Base-by-base conservation (phyloP, 2,329 filamentous ascomycete genomes). In the Myriosclerotinia scirpicola region DNA sequence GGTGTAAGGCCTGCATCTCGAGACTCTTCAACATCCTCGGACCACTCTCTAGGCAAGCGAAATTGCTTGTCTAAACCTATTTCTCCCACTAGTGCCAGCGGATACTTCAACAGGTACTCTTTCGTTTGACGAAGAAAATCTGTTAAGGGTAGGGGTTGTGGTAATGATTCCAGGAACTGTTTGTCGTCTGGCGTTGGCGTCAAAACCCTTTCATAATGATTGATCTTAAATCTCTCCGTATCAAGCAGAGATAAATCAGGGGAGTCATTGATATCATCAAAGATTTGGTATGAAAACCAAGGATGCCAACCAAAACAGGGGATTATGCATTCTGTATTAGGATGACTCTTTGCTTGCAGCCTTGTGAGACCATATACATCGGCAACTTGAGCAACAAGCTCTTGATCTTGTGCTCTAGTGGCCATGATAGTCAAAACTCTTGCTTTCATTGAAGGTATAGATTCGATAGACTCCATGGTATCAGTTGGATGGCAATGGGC, bases 221-320 rank as follows among this genome's bases (percentile, higher is more conserved):
- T 72, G 68, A 79, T 83, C 84, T 72, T 83, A 69, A 75, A 74
- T 40, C 71, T 65, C 42, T 76, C 73, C 0, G 68, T 67, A 44
- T 30, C 54, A 26, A 64, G 38, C 22, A 54, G 1, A 20, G 36
- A 26, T 36, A 72, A 54, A 36, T 63, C 15, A 14, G 64, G 34
- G 22, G 46, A 71, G 67, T 64, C 67, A 50, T 75, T 75, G 26
- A 75, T 77, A 76, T 91, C 87, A 73, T 88, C 84, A 74, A 87
- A 92, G 73, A 95, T 83, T 70, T 91, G 87, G 76, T 94, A 82
- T 1, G 90, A 90, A 77, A 93, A 94, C 91, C 91, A 95, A 0
- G 91, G 91, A 75, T 95, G 91, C 90, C 91, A 93, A 26, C 91
- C 91, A 78, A 93, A 94, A n/a, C 87, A 87, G 0, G 91, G 90